Evolutionary conservation across 2,329 filamentous ascomycete species (phyloP).

Genomic region (Fusarium liriodendri): DNA sequence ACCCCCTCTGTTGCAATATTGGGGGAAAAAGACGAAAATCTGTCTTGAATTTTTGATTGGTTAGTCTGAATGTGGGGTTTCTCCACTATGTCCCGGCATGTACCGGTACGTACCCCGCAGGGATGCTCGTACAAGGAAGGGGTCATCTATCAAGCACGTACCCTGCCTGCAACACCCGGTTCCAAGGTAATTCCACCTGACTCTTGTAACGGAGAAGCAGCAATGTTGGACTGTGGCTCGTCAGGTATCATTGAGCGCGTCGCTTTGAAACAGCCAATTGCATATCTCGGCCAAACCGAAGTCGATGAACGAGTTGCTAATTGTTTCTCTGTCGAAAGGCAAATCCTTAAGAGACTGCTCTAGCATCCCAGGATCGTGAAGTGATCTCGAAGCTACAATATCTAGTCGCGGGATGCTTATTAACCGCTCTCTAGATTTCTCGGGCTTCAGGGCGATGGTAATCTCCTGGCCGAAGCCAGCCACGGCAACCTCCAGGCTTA

Average conservation of each 20-base stretch:
- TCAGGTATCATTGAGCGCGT: not conserved
- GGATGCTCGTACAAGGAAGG: no score
- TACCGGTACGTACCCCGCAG: no score
- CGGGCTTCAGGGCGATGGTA: not conserved
- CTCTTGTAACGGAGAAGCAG: not conserved
- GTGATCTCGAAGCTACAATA: not conserved
- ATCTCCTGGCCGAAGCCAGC: not conserved
- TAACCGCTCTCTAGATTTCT: not conserved
- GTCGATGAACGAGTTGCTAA: not conserved
- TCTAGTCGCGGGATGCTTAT: not conserved
- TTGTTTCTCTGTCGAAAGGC: not conserved
- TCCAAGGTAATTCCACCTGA: not conserved
- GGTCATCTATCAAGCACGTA: not conserved
- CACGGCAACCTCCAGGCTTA: not conserved
- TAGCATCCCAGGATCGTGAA: no score
- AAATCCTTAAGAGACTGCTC: no score
- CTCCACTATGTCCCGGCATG: no score
- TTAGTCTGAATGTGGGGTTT: no score
- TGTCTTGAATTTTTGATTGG: no score
- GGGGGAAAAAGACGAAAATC: no score
- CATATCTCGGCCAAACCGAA: not conserved
- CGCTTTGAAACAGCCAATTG: not conserved
- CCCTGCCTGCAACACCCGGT: not conserved
- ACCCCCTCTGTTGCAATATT: no score
- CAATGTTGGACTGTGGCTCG: not conserved